These are phyloP conservation scores for Aspergillus baeticus DNA, from an alignment of 495 filamentous ascomycete genomes.

Conservation along the genomic window DNA sequence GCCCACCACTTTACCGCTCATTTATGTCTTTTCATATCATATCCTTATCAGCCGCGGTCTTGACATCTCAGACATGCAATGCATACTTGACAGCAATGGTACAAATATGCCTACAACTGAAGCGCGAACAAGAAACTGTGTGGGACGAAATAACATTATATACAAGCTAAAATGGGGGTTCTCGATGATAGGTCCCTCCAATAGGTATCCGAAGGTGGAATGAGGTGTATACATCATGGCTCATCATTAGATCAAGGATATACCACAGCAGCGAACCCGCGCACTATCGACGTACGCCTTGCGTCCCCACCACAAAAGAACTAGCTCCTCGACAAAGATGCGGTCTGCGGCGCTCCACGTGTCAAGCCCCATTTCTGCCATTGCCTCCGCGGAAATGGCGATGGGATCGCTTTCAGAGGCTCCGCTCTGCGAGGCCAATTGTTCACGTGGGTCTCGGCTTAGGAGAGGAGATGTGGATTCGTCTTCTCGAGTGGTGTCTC, in stretches of 20 bases:
- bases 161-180: too few relatives aligned
- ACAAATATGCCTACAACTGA: too few relatives aligned
- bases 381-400: constrained; percentile 64
- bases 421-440: not conserved
- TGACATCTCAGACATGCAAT: too few relatives aligned
- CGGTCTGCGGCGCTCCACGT: constrained; percentile 79
- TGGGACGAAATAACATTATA: too few relatives aligned
- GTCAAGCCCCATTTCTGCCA: constrained; percentile 80
- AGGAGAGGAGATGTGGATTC: constrained; percentile 30
- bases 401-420: constrained; percentile 37
- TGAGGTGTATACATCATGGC: too few relatives aligned
- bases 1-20: too few relatives aligned
- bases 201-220: too few relatives aligned
- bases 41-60: not conserved
- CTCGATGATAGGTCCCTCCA: too few relatives aligned
- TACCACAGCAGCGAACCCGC: constrained; percentile 76
- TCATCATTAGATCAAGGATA: constrained; percentile 63
- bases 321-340: constrained; percentile 66
- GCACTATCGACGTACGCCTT: constrained; percentile 67
- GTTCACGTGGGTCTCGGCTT: constrained; percentile 16
- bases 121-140: too few relatives aligned
- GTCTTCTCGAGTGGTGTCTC: constrained; percentile 30
- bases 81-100: too few relatives aligned
- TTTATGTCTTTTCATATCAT: too few relatives aligned
- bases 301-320: constrained; percentile 69